These are phyloP conservation scores for Tolypocladium capitatum DNA, from an alignment of 2,329 filamentous ascomycete species.

Conservation along the genomic window DNA sequence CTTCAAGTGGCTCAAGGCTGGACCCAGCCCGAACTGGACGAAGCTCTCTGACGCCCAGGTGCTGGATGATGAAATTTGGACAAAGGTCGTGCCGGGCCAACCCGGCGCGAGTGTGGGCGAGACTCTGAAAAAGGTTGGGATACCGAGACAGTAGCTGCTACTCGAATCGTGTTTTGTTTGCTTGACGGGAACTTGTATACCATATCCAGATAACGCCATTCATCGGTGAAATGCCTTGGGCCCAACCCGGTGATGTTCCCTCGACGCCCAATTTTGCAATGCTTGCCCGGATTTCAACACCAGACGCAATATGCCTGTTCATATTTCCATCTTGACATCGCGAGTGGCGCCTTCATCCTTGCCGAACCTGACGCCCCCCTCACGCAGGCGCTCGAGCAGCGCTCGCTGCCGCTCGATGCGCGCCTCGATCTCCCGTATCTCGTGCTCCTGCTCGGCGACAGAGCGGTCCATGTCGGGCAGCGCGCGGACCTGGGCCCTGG, in stretches of 20 bases:
- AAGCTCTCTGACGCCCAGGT: constrained; percentile 48
- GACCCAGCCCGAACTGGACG: constrained; percentile 79
- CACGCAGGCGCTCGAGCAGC: constrained; percentile 40
- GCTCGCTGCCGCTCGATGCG: constrained; percentile 49
- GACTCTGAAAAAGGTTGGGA: constrained; percentile 42
- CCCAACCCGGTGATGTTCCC: background rate
- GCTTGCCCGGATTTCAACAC: background rate
- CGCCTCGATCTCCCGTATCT: constrained; percentile 54
- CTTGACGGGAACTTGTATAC: background rate
- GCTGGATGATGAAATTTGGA: constrained; percentile 54
- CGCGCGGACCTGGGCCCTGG: constrained; percentile 49
- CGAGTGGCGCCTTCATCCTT: constrained; percentile 14
- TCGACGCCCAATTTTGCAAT: background rate
- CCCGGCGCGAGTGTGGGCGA: constrained; percentile 49
- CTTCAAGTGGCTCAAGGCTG: constrained; percentile 90
- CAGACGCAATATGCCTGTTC: constrained; percentile 9
- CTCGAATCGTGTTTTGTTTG: background rate
- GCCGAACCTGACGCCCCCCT: constrained; percentile 24
- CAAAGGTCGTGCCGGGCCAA: constrained; percentile 49
- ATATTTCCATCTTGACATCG: constrained; percentile 29
- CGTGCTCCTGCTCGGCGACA: constrained; percentile 55
- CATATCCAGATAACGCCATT: background rate
- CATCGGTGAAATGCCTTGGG: background rate
- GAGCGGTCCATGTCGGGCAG: constrained; percentile 59
- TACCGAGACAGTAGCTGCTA: constrained; percentile 12